Base-by-base conservation (phyloP, 2,329 filamentous ascomycete genomes). In the Alternaria incomplexa region DNA sequence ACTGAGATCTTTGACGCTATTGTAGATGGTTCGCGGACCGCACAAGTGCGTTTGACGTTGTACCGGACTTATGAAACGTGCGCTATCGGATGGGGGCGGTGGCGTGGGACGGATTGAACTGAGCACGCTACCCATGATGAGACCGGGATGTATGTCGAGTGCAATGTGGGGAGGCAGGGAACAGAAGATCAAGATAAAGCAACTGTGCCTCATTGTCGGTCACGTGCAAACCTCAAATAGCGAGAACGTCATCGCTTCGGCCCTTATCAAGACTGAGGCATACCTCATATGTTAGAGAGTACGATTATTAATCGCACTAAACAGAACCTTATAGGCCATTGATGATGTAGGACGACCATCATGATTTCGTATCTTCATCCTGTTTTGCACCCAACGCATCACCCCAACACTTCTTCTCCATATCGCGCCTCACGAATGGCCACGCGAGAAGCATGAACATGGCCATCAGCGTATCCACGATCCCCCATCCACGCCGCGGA, bases 391-490 rank as follows among this genome's bases (percentile, higher is more conserved):
- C 8, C 7, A 17, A 36, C 48, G 48, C 12, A 36, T 40, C 28
- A 17, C 26, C 17, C 13, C 17, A 17, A 8, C 23, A 44, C 50
- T 46, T 55, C 57, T 45, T 46, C 57, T 32, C 50, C 17, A 46
- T 36, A 23, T 26, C 44, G 2, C 43, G 17, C 46, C 55, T 52
- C 23, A 62, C 15, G 28, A 62, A 47, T 8, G 56, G 63, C 45
- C 56, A 65, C 9, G 59, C 30, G 23, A 61, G 25, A 30, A 32
- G 10, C 26, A 43, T 50, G 13, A 67, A 30, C n/a, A 67, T 15
- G 2, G 56, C 48, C 15, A 65, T 25, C 6, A 63, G 20, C 11
- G 53, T 45, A 46, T 63, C 65, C 25, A 48, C 32, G 32, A 65
- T 32, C 6, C 65, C 59, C 17, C 26, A 36, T 15, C 36, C 36